Conservation (phyloP, 164 flowering plant genomes). For the Dillenia turbinata region DNA sequence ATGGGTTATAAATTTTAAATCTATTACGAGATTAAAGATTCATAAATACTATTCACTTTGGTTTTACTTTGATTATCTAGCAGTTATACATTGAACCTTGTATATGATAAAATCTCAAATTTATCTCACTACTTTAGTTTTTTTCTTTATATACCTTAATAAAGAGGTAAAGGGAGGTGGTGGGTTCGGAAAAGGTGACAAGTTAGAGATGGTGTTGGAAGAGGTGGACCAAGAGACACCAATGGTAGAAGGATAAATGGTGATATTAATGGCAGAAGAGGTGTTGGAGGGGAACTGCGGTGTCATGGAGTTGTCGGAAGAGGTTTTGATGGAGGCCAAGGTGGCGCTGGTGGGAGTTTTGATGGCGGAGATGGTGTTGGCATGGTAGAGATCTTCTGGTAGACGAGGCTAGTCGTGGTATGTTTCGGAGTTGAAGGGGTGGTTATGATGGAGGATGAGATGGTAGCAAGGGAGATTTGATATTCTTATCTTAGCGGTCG, state of each 20-base stretch:
- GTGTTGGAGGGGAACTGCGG: constrained; percentile 10
- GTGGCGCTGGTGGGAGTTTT: constrained; percentile 11
- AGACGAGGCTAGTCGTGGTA: constrained; percentile 17
- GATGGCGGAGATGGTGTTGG: constrained; percentile 12
- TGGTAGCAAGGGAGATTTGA: constrained; percentile 31
- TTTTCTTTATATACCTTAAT: too few relatives aligned
- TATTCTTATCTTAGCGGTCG: background rate
- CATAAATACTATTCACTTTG: too few relatives aligned
- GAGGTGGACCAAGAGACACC: constrained; percentile 6
- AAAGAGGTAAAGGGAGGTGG: too few relatives aligned
- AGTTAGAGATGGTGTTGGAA: constrained; percentile 14
- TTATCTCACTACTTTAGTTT: too few relatives aligned
- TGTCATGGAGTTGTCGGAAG: constrained; percentile 13
- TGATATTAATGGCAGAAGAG: constrained; percentile 10
- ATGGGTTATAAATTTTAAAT: too few relatives aligned
- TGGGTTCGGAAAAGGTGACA: constrained; percentile 8
- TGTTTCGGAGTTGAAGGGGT: constrained; percentile 23
- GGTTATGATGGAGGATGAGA: constrained; percentile 27
- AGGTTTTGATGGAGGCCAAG: background rate
- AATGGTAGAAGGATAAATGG: constrained; percentile 2
- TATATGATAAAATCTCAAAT: too few relatives aligned
- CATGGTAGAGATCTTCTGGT: constrained; percentile 17
- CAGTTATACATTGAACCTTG: too few relatives aligned
- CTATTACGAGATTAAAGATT: too few relatives aligned
- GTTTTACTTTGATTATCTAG: too few relatives aligned